phyloP scores from a whole-genome alignment of 1,284 basidiomycete species.

The Boletellus dicymbophilus region DNA sequence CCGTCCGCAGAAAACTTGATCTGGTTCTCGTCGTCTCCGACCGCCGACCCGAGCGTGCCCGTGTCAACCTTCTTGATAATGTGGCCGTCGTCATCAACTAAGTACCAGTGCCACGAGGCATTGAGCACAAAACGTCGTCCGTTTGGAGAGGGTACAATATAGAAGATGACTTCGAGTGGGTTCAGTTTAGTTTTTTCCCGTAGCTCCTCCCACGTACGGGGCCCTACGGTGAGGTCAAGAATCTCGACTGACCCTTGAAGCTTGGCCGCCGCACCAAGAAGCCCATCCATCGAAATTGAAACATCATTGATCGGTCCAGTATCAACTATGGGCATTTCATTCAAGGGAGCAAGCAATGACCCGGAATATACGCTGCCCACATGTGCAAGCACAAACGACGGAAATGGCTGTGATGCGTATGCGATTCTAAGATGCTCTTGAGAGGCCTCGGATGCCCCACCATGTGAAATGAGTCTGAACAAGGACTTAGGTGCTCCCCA shows the following conservation, averaged over 20 bases:
- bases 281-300: constrained; percentile 20
- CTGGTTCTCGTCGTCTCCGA: not conserved
- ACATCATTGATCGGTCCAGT: not conserved
- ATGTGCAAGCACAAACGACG: constrained; percentile 7
- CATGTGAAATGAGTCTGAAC: not conserved
- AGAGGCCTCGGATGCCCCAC: not conserved
- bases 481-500: constrained; percentile 9
- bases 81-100: constrained; percentile 9
- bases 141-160: constrained; percentile 2
- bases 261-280: constrained; percentile 11
- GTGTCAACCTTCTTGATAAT: constrained; percentile 14
- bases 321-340: not conserved
- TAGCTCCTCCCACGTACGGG: constrained; percentile 7
- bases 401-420: constrained; percentile 5
- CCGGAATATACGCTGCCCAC: not conserved
- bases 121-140: constrained; percentile 17
- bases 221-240: constrained; percentile 10
- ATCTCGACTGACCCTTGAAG: constrained; percentile 13
- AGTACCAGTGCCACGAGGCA: not conserved
- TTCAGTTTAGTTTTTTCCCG: not conserved
- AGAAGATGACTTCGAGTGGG: not conserved
- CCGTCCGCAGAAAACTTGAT: constrained; percentile 20
- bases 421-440: not conserved
- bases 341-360: not conserved
- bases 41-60: constrained; percentile 1